Percentiles rank a stretch among this genome's conserved stretches.
Conservation (phyloP, 2,329 filamentous ascomycete genomes). For the Colletotrichum kahawae region DNA sequence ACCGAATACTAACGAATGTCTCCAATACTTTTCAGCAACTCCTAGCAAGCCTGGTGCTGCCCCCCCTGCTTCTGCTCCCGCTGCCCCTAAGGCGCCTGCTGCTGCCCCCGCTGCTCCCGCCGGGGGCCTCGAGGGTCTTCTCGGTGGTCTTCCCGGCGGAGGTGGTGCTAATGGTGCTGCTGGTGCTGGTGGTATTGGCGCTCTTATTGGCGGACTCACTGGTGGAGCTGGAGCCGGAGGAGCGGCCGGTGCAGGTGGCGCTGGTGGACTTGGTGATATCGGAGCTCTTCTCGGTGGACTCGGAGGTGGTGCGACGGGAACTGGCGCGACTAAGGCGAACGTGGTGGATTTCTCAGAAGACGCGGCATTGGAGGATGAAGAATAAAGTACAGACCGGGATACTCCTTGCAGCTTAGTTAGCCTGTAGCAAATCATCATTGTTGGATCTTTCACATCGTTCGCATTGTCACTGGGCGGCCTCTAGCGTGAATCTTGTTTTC, state of each 20-base stretch:
- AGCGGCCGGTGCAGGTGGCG: neutral
- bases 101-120: neutral
- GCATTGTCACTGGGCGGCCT: neutral
- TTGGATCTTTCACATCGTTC: neutral
- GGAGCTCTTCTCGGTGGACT: neutral
- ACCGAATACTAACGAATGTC: neutral
- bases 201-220: neutral
- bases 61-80: neutral
- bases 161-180: neutral
- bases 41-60: neutral
- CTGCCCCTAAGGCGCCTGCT: neutral
- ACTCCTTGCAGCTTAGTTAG: constrained; percentile 12
- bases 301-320: neutral
- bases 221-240: neutral
- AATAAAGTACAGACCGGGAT: constrained; percentile 8
- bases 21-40: neutral
- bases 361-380: neutral
- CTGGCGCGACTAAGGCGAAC: neutral
- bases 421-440: constrained; percentile 15
- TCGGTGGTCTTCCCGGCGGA: neutral
- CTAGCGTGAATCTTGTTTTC: neutral
- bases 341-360: constrained; percentile 2
- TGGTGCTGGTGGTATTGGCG: neutral
- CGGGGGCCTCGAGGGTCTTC: neutral
- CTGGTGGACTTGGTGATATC: neutral